Evolutionary conservation across 2,329 filamentous ascomycete genomes (phyloP), one percentile per base, ranked within the genome.

Genomic region (Hypocrella siamensis): DNA sequence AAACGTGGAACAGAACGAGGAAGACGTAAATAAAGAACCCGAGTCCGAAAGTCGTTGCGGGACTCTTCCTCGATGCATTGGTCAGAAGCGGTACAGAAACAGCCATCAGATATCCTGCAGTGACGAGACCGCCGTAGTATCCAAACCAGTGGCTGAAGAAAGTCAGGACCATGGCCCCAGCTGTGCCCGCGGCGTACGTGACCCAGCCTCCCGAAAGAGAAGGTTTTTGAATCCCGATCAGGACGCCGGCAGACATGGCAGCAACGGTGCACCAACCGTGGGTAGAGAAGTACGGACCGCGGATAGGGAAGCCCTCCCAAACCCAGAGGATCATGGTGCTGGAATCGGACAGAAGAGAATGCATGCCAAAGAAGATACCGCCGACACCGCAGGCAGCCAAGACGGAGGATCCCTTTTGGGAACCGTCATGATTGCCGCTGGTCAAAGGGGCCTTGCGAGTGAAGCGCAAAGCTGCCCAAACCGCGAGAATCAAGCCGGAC

Each of bases 291-390:
- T 90, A 72, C 3, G 90, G 90, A 6, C 90, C 90, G 31, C 80
- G 75, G 26, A 96, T 72, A 11, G 90, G 90, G 46, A 81, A 98
- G 6, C 90, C 90, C 44, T 94, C 85, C 90, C 90, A 98, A 3
- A 84, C 84, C 90, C 90, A 98, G 12, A 86, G 67, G 35, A 96
- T 94, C 85, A 98, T 96, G 33, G 90, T 98, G 60, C 90, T 96
- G 0, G 86, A 93, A 51, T 98, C 90, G 0, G 90, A 94, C 9
- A 98, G 68, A 8, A 98, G 64, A 1, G 86, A 94, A 51, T 96
- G 90, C 47, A 96, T 66, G 5, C 71, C 82, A 47, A 98, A 98
- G 48, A 94, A 67, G 6, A 94, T 56, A 19, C 85, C 88, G 17
- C 73, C 85, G 34, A 96, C 56, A 36, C 90, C 84, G 30, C 90